A percentile compares a stretch with the other conserved stretches of the same genome.
phyloP scores from a whole-genome alignment of 352 stramenopile genomes.

The Phytophthora kernoviae region DNA sequence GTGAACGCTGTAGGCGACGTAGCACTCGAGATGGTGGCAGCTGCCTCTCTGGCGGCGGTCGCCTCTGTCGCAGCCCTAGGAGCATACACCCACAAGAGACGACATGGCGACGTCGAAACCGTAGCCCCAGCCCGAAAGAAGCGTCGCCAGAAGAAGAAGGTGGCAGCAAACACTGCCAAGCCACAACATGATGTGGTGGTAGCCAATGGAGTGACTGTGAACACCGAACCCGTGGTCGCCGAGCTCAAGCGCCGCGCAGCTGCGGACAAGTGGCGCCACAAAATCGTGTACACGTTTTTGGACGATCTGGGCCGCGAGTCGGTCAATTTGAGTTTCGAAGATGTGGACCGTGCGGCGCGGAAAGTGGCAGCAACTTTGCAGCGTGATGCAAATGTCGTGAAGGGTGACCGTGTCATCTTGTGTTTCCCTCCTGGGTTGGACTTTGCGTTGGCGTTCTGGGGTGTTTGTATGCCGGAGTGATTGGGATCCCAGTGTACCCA shows the following conservation, averaged over 20 bases:
- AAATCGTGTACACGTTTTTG: slow-evolving; percentile 84
- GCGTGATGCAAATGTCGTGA: slow-evolving; percentile 45
- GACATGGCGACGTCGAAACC: slow-evolving; percentile 10
- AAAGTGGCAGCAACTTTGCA: slow-evolving; percentile 68
- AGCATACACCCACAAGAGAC: slow-evolving; percentile 36
- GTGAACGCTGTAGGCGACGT: slow-evolving; percentile 45
- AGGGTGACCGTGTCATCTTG: slow-evolving; percentile 78
- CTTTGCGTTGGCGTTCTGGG: slow-evolving; percentile 82
- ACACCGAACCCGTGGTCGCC: slow-evolving; percentile 45
- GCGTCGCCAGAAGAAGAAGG: slow-evolving; percentile 26
- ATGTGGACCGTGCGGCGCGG: slow-evolving; percentile 67
- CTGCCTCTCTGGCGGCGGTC: slow-evolving; percentile 47
- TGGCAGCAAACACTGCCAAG: neutral
- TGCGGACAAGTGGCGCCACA: slow-evolving; percentile 51
- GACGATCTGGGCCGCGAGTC: slow-evolving; percentile 71
- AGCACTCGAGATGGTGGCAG: slow-evolving; percentile 52
- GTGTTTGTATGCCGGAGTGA: slow-evolving; percentile 76
- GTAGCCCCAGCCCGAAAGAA: slow-evolving; percentile 38
- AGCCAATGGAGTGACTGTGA: slow-evolving; percentile 36
- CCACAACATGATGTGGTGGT: slow-evolving; percentile 30
- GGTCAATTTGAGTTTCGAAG: slow-evolving; percentile 72
- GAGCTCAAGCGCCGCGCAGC: slow-evolving; percentile 56
- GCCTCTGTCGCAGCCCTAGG: slow-evolving; percentile 43
- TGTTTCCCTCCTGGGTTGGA: slow-evolving; percentile 78
- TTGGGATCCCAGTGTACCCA: slow-evolving; percentile 78